phyloP scores from a whole-genome alignment of 2,329 filamentous ascomycete species.

The Aspergillus sp. region DNA sequence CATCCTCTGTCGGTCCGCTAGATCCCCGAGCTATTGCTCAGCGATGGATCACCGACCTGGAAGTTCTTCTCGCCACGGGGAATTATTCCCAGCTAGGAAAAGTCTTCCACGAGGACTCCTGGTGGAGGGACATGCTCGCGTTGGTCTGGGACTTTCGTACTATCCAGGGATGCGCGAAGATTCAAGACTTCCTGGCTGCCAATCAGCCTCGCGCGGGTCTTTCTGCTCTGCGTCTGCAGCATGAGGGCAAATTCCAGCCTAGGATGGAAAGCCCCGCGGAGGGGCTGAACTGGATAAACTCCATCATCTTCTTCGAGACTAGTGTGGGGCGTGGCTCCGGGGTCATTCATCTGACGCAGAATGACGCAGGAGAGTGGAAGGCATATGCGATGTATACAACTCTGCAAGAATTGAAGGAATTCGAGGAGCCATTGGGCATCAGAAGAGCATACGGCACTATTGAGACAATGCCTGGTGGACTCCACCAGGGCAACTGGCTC shows the following conservation, averaged over 20 bases:
- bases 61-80: slow-evolving; percentile 24
- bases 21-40: slow-evolving; percentile 32
- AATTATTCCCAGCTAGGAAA: slow-evolving; percentile 20
- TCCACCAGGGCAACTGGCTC: slow-evolving; percentile 39
- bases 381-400: slow-evolving; percentile 43
- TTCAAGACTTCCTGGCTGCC: slow-evolving; percentile 33
- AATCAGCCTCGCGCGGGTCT: slow-evolving; percentile 31
- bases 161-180: slow-evolving; percentile 33
- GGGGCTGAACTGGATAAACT: slow-evolving; percentile 37
- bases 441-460: slow-evolving; percentile 38
- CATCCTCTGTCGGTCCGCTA: background rate
- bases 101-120: slow-evolving; percentile 43
- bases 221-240: slow-evolving; percentile 34
- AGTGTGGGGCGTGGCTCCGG: slow-evolving; percentile 39
- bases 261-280: slow-evolving; percentile 30
- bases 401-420: slow-evolving; percentile 39
- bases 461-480: slow-evolving; percentile 36
- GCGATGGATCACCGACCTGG: slow-evolving; percentile 35
- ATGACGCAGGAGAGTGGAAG: slow-evolving; percentile 36
- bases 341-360: slow-evolving; percentile 39
- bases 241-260: slow-evolving; percentile 36
- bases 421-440: slow-evolving; percentile 37
- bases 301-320: slow-evolving; percentile 46
- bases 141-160: slow-evolving; percentile 45
- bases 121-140: slow-evolving; percentile 46